These are phyloP conservation scores for Ilyonectria destructans DNA, from an alignment of 2,329 filamentous ascomycete species.

Conservation along the genomic window DNA sequence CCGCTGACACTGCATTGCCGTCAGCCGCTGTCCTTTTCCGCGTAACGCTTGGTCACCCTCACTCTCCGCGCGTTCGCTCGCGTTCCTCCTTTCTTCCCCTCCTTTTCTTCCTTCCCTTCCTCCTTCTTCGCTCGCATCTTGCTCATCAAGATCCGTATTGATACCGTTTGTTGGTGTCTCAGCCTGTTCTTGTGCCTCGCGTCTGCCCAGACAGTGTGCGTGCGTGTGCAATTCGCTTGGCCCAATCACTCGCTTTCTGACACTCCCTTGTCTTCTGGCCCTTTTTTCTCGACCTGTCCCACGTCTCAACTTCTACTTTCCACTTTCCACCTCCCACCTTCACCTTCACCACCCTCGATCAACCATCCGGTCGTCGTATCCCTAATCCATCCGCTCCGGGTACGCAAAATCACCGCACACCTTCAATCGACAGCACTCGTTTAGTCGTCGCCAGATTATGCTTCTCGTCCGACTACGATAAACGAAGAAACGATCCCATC, in stretches of 20 bases:
- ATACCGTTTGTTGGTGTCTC: conserved; percentile 26
- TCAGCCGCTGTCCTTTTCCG: conserved; percentile 24
- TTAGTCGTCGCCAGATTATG: conserved; percentile 16
- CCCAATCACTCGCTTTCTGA: conserved; percentile 27
- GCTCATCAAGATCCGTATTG: conserved; percentile 21
- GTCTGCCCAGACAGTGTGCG: background rate
- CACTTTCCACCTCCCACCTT: conserved; percentile 6
- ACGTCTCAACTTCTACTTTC: conserved; percentile 8
- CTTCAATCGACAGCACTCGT: background rate
- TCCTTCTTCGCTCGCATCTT: conserved; percentile 17
- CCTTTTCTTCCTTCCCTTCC: conserved; percentile 14
- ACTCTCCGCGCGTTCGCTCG: conserved; percentile 9
- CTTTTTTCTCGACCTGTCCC: conserved; percentile 15
- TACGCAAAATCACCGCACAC: background rate
- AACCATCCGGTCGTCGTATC: background rate
- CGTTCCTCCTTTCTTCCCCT: too few species aligned
- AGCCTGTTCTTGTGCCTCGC: conserved; percentile 11
- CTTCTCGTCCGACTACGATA: conserved; percentile 27
- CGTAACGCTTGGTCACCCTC: conserved; percentile 16
- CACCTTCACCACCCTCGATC: conserved; percentile 3
- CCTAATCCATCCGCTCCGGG: background rate
- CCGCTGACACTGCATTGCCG: conserved; percentile 24
- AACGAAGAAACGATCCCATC: conserved; percentile 18
- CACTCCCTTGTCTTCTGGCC: conserved; percentile 18
- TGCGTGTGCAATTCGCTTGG: conserved; percentile 14